Percentiles rank a stretch among this genome's conserved stretches.
These are phyloP conservation scores for Fusarium sororula DNA, from an alignment of 2,329 filamentous ascomycete species.

Conservation along the genomic window DNA sequence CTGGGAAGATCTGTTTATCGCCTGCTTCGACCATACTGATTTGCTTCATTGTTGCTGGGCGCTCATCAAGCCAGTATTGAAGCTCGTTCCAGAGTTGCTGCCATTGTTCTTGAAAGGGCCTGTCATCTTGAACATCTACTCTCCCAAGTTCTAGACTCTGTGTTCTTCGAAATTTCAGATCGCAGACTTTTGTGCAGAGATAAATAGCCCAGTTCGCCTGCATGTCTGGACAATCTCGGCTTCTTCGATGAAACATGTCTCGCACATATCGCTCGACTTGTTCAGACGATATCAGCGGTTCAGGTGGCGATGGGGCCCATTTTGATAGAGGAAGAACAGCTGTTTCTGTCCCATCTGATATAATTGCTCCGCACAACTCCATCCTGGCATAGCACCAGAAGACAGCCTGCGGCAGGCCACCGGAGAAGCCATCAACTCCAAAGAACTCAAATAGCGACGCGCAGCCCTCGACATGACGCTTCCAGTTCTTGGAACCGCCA, in stretches of 20 bases:
- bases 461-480: slow-evolving; percentile 64
- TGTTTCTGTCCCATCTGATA: slow-evolving; percentile 58
- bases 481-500: slow-evolving; percentile 60
- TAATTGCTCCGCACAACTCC: slow-evolving; percentile 64
- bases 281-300: slow-evolving; percentile 6
- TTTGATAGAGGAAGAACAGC: slow-evolving; percentile 59
- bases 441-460: slow-evolving; percentile 61
- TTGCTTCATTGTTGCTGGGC: slow-evolving; percentile 51
- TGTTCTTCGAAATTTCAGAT: slow-evolving; percentile 51
- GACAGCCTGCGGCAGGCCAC: slow-evolving; percentile 58
- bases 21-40: slow-evolving; percentile 31
- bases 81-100: slow-evolving; percentile 55
- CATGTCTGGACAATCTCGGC: slow-evolving; percentile 53
- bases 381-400: slow-evolving; percentile 69
- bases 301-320: slow-evolving; percentile 51
- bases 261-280: slow-evolving; percentile 19
- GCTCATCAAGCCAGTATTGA: slow-evolving; percentile 54
- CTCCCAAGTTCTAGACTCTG: slow-evolving; percentile 51
- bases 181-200: slow-evolving; percentile 58
- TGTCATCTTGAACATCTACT: slow-evolving; percentile 49
- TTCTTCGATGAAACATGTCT: slow-evolving; percentile 42
- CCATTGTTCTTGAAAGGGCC: slow-evolving; percentile 54
- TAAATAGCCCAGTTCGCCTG: slow-evolving; percentile 66
- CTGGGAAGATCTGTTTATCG: slow-evolving; percentile 52
- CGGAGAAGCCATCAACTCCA: slow-evolving; percentile 57